Percentiles rank a stretch among this genome's conserved stretches.
Conservation (phyloP, 2,329 filamentous ascomycete species). For the Ophiostoma sp. region DNA sequence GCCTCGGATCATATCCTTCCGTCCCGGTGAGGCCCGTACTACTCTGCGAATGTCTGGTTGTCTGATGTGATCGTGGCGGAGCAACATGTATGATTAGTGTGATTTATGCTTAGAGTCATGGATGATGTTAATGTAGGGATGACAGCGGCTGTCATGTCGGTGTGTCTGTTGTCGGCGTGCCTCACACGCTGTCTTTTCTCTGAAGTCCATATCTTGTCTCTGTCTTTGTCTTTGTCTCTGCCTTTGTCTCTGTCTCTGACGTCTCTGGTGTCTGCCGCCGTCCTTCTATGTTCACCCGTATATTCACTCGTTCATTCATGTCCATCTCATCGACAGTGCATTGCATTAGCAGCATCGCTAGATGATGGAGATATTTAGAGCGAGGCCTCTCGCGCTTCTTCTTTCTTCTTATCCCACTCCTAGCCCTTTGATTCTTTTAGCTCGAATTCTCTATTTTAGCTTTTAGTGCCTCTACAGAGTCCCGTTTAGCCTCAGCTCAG, state of each 20-base stretch:
- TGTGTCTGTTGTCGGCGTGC: neutral
- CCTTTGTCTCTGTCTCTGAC: neutral
- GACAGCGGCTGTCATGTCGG: neutral
- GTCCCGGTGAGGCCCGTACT: neutral
- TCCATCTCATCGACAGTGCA: neutral
- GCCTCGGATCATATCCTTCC: neutral
- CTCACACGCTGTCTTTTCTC: neutral
- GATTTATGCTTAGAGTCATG: neutral
- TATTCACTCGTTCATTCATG: neutral
- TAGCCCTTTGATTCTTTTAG: neutral
- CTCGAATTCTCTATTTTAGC: neutral
- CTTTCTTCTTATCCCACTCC: neutral
- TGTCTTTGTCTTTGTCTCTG: neutral
- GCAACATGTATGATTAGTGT: neutral
- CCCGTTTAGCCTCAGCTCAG: slow-evolving; percentile 2
- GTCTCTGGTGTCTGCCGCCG: neutral
- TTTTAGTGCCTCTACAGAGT: neutral
- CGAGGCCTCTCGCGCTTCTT: neutral
- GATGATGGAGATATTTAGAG: neutral
- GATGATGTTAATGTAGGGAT: neutral
- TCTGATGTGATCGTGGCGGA: slow-evolving; percentile 10
- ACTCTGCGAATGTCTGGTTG: neutral
- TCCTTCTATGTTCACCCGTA: neutral
- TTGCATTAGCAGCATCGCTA: slow-evolving; percentile 6
- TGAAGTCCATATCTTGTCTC: neutral